Evolutionary conservation across 495 filamentous ascomycete species (phyloP), one percentile per base, ranked within the genome.

Genomic region (Penicillium arizonense): DNA sequence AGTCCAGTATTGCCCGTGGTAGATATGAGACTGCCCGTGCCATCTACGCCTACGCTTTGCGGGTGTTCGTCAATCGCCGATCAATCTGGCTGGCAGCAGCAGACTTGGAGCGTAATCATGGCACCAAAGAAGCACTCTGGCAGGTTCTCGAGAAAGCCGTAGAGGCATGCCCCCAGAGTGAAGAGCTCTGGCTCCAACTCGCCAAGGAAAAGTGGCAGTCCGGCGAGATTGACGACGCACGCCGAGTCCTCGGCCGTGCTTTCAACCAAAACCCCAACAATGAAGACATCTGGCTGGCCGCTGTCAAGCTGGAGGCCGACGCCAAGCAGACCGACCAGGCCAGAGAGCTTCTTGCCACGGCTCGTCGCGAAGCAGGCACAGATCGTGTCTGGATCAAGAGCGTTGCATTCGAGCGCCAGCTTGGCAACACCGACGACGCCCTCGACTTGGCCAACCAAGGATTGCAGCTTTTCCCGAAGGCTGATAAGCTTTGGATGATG

Each of bases 311-410:
- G 13, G 94, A 99, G 63, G 89, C 93, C 2, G 90, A 96, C 57
- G 91, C 90, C 49, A 73, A 83, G 13, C 81, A 92, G 54, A 86
- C 84, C 32, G 87, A 88, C 24, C 83, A 91, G 56, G 94, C 95
- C 1, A 76, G 93, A 40, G 80, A 86, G 28, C 80, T 97, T 10
- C 82, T 99, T 18, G 78, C 81, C 18, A 88, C 85, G 1, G 94
- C 94, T 30, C 82, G 94, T 37, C 78, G 84, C 18, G 85, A 96
- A 68, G 91, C 95, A 0, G 88, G 91, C 10, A 97, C 94, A 0
- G 94, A 96, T 64, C 87, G 95, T 30, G 90, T 97, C 4, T 99
- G 90, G 91, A 90, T 96, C 72, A 96, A 96, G 72, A 89, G 84
- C 55, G 92, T 91, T 9, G 89, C 87, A 8, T 96, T 96, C 57